Conservation (phyloP, 1,139 yeast genomes). For the Dujonia santamariae region DNA sequence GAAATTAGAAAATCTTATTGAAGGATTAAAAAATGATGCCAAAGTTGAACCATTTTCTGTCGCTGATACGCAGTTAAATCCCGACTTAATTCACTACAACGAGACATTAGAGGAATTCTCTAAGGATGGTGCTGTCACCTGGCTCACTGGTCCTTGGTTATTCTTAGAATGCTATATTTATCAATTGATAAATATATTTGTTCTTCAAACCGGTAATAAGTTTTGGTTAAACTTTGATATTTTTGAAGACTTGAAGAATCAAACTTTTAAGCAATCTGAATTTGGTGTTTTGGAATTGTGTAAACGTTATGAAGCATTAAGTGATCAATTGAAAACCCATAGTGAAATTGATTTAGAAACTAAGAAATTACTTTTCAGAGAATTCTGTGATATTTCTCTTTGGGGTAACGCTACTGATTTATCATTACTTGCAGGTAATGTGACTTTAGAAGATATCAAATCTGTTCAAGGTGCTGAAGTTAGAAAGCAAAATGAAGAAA, state of each 20-base stretch:
- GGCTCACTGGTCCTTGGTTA: slow-evolving; percentile 94
- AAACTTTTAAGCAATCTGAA: slow-evolving; percentile 72
- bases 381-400: slow-evolving; percentile 80
- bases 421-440: slow-evolving; percentile 79
- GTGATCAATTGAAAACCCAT: slow-evolving; percentile 35
- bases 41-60: slow-evolving; percentile 41
- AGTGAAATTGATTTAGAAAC: slow-evolving; percentile 36
- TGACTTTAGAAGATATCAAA: slow-evolving; percentile 78
- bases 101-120: slow-evolving; percentile 33
- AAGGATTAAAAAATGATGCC: slow-evolving; percentile 37
- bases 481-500: slow-evolving; percentile 77
- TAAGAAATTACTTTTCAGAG: slow-evolving; percentile 59
- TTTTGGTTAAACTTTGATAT: slow-evolving; percentile 65
- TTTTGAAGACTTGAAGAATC: slow-evolving; percentile 65
- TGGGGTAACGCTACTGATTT: slow-evolving; percentile 99
- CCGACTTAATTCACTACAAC: slow-evolving; percentile 52
- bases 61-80: slow-evolving; percentile 35
- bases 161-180: slow-evolving; percentile 83
- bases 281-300: slow-evolving; percentile 83
- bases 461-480: slow-evolving; percentile 89
- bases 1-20: slow-evolving; percentile 38
- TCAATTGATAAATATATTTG: slow-evolving; percentile 53
- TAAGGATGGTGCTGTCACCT: slow-evolving; percentile 39
- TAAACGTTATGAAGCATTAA: slow-evolving; percentile 48
- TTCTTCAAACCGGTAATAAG: slow-evolving; percentile 25